These are phyloP conservation scores for Penicillium pulvis DNA, from an alignment of 495 filamentous ascomycete genomes.

Conservation along the genomic window DNA sequence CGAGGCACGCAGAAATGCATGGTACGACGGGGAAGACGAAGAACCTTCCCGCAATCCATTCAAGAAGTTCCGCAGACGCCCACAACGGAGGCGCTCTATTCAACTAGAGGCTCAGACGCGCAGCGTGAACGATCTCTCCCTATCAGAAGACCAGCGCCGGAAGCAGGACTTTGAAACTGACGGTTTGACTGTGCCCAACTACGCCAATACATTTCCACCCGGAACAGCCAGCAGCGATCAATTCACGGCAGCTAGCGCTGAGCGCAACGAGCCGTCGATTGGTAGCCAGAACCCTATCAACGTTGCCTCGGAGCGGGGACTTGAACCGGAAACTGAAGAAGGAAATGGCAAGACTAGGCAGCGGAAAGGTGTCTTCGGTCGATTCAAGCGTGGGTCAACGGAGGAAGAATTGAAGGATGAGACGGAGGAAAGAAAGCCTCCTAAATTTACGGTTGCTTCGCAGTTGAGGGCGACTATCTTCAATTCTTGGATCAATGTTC, in stretches of 20 bases:
- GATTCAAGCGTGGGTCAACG: conserved; percentile 10
- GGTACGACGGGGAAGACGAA: conserved; percentile 50
- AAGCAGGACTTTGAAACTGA: conserved; percentile 30
- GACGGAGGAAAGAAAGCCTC: conserved; percentile 39
- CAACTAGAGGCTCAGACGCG: conserved; percentile 33
- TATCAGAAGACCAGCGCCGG: conserved; percentile 30
- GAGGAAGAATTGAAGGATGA: conserved; percentile 15
- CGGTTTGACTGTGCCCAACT: conserved; percentile 28
- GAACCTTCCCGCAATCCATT: conserved; percentile 51
- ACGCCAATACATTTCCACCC: conserved; percentile 33
- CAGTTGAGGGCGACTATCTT: conserved; percentile 73
- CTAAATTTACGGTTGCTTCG: conserved; percentile 65
- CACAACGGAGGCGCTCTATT: conserved; percentile 34
- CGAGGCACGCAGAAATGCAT: conserved; percentile 46
- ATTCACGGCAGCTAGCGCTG: conserved; percentile 3
- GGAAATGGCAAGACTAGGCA: conserved; percentile 26
- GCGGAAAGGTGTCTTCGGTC: conserved; percentile 29
- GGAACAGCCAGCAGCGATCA: conserved; percentile 29
- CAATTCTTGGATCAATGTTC: conserved; percentile 80
- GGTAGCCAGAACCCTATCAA: conserved; percentile 44
- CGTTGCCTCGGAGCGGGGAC: conserved; percentile 20
- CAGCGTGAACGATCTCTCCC: conserved; percentile 31
- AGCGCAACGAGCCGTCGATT: conserved; percentile 29
- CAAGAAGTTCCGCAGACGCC: conserved; percentile 41
- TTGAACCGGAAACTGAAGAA: conserved; percentile 15